phyloP scores from a whole-genome alignment of 2,329 filamentous ascomycete species.

The Phyllosticta citrichinensis region DNA sequence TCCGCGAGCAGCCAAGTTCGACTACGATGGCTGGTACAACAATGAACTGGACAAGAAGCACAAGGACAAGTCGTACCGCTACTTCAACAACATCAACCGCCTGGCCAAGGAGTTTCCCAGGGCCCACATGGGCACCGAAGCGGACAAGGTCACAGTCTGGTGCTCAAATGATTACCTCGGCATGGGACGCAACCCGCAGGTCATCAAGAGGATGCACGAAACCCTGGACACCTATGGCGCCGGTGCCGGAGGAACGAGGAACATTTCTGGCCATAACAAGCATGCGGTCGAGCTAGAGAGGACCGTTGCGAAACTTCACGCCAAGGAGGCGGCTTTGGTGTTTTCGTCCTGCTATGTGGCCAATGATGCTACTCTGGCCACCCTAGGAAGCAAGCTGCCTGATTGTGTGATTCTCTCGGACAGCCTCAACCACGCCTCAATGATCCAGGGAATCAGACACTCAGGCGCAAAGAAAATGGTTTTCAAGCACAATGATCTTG shows the following conservation, averaged over 20 bases:
- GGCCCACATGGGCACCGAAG: constrained; percentile 75
- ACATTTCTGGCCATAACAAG: constrained; percentile 96
- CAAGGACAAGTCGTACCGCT: constrained; percentile 98
- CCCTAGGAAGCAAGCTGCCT: constrained; percentile 90
- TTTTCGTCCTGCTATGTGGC: constrained; percentile 98
- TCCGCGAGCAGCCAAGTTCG: constrained; percentile 53
- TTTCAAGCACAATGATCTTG: constrained; percentile 97
- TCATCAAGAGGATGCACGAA: constrained; percentile 86
- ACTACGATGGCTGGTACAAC: constrained; percentile 86
- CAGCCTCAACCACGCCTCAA: constrained; percentile 93
- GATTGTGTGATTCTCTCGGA: constrained; percentile 97
- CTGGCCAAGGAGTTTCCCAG: constrained; percentile 92
- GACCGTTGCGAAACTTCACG: constrained; percentile 76
- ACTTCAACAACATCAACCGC: constrained; percentile 99
- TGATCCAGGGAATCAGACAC: constrained; percentile 98
- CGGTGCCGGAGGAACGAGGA: constrained; percentile 88
- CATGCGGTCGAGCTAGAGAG: constrained; percentile 80
- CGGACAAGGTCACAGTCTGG: constrained; percentile 92
- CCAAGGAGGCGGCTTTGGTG: constrained; percentile 84
- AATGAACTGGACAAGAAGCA: constrained; percentile 94
- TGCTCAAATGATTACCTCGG: constrained; percentile 98
- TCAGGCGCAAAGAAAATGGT: constrained; percentile 95
- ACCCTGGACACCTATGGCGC: constrained; percentile 91
- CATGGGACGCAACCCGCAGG: constrained; percentile 85
- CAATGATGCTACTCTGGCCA: constrained; percentile 93